A percentile compares a stretch with the other conserved stretches of the same genome.
Evolutionary conservation across 1,284 basidiomycete genomes (phyloP).

Genomic region (Irpex rosettiformis): DNA sequence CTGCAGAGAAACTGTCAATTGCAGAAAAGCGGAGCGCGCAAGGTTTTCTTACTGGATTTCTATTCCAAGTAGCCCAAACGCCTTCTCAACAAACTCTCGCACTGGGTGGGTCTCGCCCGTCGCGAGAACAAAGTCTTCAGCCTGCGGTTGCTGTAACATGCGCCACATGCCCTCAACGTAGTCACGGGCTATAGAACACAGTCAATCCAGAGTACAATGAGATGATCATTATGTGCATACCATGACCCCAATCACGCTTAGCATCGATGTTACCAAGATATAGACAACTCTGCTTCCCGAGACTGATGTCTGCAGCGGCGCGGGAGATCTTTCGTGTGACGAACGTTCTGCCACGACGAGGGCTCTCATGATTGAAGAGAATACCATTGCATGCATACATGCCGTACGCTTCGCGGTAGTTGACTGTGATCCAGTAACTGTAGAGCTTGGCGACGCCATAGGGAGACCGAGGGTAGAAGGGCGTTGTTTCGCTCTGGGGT

Average conservation of each 20-base stretch:
- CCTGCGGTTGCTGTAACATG: conserved; percentile 80
- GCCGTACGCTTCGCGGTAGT: conserved; percentile 89
- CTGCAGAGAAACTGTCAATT: conserved; percentile 30
- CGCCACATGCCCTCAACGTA: conserved; percentile 95
- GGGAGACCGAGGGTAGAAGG: conserved; percentile 90
- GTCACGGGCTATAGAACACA: conserved; percentile 57
- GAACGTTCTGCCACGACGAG: conserved; percentile 86
- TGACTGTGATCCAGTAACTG: conserved; percentile 86
- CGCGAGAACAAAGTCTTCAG: conserved; percentile 89
- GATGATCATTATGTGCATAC: conserved; percentile 36
- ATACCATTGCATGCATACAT: conserved; percentile 93
- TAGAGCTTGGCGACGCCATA: conserved; percentile 92
- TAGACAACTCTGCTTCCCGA: conserved; percentile 82
- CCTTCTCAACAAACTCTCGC: conserved; percentile 84
- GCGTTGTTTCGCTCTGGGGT: conserved; percentile 88
- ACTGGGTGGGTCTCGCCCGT: conserved; percentile 92
- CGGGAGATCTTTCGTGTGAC: conserved; percentile 91
- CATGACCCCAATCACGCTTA: conserved; percentile 92
- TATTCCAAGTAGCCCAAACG: conserved; percentile 69
- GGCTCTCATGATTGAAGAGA: conserved; percentile 93
- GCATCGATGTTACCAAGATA: conserved; percentile 92
- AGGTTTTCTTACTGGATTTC: conserved; percentile 64
- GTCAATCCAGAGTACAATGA: neutral
- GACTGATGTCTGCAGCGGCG: conserved; percentile 83
- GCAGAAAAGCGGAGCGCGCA: conserved; percentile 30